phyloP scores from a whole-genome alignment of 305 asterid species.

The Caryopteris hybrid region DNA sequence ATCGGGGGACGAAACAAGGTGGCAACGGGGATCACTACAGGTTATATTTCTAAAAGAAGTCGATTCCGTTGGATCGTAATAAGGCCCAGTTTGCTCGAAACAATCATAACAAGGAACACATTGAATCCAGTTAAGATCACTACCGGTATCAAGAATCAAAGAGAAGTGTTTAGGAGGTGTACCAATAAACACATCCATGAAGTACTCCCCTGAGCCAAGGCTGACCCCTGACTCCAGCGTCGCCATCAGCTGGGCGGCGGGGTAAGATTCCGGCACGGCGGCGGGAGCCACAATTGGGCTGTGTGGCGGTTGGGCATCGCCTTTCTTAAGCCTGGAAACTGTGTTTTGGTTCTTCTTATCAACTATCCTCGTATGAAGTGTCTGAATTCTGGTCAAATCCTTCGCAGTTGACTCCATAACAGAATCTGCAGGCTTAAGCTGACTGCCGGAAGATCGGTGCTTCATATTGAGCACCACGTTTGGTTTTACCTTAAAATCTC shows the following conservation, averaged over 20 bases:
- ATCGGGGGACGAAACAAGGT: constrained; percentile 68
- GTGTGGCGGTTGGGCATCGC: background rate
- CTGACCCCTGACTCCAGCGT: constrained; percentile 81
- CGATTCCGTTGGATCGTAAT: constrained; percentile 57
- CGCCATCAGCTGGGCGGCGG: constrained; percentile 53
- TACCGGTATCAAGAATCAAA: constrained; percentile 84
- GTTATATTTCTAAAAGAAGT: constrained; percentile 48
- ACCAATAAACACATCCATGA: constrained; percentile 88
- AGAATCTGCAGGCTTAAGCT: constrained; percentile 37
- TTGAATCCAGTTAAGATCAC: constrained; percentile 94
- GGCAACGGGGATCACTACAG: constrained; percentile 70
- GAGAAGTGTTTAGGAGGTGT: constrained; percentile 90
- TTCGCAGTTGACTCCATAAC: constrained; percentile 62
- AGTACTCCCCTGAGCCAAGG: constrained; percentile 92
- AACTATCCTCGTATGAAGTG: constrained; percentile 51
- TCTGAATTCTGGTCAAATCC: constrained; percentile 67
- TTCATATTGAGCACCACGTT: constrained; percentile 53
- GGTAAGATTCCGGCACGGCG: constrained; percentile 31
- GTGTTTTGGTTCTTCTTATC: constrained; percentile 59
- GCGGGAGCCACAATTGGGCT: constrained; percentile 8
- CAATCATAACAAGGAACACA: constrained; percentile 85
- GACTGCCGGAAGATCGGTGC: constrained; percentile 45
- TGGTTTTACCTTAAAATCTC: constrained; percentile 14
- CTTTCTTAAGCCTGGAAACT: constrained; percentile 33
- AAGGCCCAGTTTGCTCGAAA: constrained; percentile 76